These are phyloP conservation scores for Obba rivulosa DNA, from an alignment of 768 basidiomycete genomes.

Conservation along the genomic window DNA sequence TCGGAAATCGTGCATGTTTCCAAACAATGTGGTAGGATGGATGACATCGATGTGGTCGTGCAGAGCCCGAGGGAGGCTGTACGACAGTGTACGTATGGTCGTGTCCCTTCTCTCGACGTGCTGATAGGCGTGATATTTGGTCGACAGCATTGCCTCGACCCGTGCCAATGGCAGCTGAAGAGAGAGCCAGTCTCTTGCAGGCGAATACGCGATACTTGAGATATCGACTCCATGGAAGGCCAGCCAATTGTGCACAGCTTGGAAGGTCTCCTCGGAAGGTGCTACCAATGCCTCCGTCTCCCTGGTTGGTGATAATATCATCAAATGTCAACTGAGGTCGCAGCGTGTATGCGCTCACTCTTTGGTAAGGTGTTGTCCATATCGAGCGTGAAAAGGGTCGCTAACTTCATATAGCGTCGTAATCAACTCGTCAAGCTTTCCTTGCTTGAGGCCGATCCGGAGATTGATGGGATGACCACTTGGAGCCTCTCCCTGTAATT, in stretches of 20 bases:
- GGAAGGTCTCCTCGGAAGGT: constrained; percentile 44
- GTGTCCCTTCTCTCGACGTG: constrained; percentile 42
- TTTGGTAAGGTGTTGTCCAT: too few relatives aligned
- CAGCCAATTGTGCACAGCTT: constrained; percentile 51
- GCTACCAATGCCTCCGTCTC: constrained; percentile 50
- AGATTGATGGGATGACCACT: constrained; percentile 43
- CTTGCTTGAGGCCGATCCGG: constrained; percentile 52
- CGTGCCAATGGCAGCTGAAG: constrained; percentile 47
- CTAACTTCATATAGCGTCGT: constrained; percentile 46
- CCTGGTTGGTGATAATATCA: constrained; percentile 49
- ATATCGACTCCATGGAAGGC: constrained; percentile 41
- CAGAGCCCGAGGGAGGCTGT: constrained; percentile 52
- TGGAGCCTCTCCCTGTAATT: constrained; percentile 37
- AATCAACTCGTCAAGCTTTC: constrained; percentile 46
- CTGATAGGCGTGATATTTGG: constrained; percentile 50
- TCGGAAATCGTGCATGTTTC: constrained; percentile 47
- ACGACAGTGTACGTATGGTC: constrained; percentile 50
- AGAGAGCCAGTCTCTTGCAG: constrained; percentile 52
- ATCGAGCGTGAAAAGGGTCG: constrained; percentile 46
- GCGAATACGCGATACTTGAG: constrained; percentile 25
- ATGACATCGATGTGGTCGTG: constrained; percentile 53
- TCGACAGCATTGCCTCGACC: constrained; percentile 53
- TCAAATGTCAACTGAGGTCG: constrained; percentile 26
- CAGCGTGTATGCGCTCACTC: constrained; percentile 23
- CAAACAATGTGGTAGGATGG: constrained; percentile 58